A percentile compares a stretch with the other conserved stretches of the same genome.
phyloP scores from a whole-genome alignment of 192 early-diverging fungal species.

The Ramicandelaber brevisporus region DNA sequence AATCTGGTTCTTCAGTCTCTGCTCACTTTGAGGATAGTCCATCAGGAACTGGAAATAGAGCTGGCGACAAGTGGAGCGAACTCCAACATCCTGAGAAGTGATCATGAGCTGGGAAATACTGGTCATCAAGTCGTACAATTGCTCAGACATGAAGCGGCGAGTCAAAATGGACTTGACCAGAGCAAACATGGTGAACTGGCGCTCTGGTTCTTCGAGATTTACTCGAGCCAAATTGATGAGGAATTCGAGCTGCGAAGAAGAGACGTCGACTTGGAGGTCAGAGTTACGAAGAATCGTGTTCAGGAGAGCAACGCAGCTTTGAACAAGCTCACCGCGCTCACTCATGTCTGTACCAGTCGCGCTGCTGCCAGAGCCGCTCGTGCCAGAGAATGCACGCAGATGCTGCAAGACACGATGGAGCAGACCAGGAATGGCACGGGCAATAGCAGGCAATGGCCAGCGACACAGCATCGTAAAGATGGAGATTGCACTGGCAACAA shows the following conservation, averaged over 20 bases:
- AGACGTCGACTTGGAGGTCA: too few relatives aligned
- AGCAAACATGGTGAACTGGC: slow-evolving; percentile 58
- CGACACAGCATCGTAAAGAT: slow-evolving; percentile 46
- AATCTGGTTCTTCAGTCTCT: slow-evolving; percentile 59
- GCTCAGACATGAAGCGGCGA: slow-evolving; percentile 58
- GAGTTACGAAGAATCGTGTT: too few relatives aligned
- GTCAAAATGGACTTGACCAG: slow-evolving; percentile 70
- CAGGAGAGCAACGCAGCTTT: too few relatives aligned
- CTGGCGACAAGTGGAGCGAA: slow-evolving; percentile 61
- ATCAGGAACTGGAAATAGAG: slow-evolving; percentile 75
- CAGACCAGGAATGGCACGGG: slow-evolving; percentile 34
- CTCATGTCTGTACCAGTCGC: too few relatives aligned
- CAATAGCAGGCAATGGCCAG: slow-evolving; percentile 41
- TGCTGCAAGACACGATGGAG: slow-evolving; percentile 57
- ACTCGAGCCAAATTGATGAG: slow-evolving; percentile 56
- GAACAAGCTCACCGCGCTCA: too few relatives aligned
- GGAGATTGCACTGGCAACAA: slow-evolving; percentile 38
- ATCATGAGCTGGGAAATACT: slow-evolving; percentile 60
- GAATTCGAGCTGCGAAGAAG: slow-evolving; percentile 58
- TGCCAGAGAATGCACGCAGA: too few relatives aligned
- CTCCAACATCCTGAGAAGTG: slow-evolving; percentile 47
- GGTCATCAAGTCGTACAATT: slow-evolving; percentile 87
- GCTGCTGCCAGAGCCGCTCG: too few relatives aligned
- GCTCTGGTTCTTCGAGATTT: slow-evolving; percentile 72
- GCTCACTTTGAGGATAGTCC: slow-evolving; percentile 80